phyloP scores from a whole-genome alignment of 2,329 filamentous ascomycete species.

The Cladorrhinum sp. region DNA sequence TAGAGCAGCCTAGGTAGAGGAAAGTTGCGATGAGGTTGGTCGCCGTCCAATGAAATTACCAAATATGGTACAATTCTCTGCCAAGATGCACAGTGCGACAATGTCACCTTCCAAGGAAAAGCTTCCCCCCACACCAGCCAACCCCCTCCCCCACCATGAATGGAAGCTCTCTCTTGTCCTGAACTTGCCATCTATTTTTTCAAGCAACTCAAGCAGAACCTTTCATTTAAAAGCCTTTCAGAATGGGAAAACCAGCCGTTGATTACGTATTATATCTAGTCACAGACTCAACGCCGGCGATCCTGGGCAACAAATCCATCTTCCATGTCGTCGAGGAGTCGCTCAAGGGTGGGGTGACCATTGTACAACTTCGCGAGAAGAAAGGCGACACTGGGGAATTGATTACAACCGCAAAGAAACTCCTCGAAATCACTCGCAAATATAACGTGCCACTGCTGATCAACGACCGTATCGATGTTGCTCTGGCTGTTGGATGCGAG shows the following conservation, averaged over 20 bases:
- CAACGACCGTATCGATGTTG: slow-evolving; percentile 91
- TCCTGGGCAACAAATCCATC: slow-evolving; percentile 71
- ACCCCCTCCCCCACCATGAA: neutral
- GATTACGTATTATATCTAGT: slow-evolving; percentile 88
- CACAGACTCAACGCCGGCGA: slow-evolving; percentile 84
- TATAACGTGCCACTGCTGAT: slow-evolving; percentile 78
- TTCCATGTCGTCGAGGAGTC: slow-evolving; percentile 71
- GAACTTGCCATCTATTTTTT: neutral
- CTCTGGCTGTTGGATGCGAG: slow-evolving; percentile 79
- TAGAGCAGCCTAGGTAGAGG: neutral
- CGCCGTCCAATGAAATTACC: neutral
- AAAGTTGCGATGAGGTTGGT: neutral
- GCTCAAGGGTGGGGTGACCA: slow-evolving; percentile 73
- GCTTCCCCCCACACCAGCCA: neutral
- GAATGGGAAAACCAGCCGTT: slow-evolving; percentile 34
- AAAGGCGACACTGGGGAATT: slow-evolving; percentile 69
- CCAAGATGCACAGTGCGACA: neutral
- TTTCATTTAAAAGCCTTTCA: neutral
- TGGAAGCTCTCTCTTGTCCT: neutral
- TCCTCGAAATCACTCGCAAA: slow-evolving; percentile 68
- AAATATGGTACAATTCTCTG: neutral
- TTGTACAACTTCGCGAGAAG: slow-evolving; percentile 93
- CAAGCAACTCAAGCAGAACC: neutral
- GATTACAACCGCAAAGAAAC: slow-evolving; percentile 64
- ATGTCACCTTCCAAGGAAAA: neutral